Percentiles rank a stretch among this genome's conserved stretches.
phyloP scores from a whole-genome alignment of 129 eudicot species.

The Pulicaria dysenterica region DNA sequence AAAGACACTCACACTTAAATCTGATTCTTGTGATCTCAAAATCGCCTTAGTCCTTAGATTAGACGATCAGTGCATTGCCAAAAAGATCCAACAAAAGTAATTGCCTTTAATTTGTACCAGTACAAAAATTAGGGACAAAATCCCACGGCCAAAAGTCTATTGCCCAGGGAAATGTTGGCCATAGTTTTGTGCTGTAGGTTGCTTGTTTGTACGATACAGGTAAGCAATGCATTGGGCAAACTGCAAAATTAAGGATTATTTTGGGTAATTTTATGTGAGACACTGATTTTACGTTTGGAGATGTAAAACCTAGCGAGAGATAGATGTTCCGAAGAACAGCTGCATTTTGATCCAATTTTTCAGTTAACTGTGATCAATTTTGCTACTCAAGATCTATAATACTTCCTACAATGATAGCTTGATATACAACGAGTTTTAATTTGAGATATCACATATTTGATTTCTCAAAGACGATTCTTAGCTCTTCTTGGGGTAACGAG shows the following conservation, averaged over 20 bases:
- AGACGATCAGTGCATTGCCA: background rate
- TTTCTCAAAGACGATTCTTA: background rate
- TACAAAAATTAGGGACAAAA: background rate
- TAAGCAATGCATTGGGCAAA: constrained; percentile 14
- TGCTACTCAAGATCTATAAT: background rate
- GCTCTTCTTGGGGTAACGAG: background rate
- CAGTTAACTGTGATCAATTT: background rate
- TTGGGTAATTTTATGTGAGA: background rate
- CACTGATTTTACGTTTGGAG: constrained; percentile 3
- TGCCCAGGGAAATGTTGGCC: no score
- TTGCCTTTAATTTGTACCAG: background rate
- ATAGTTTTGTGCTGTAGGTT: background rate
- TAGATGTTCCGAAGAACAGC: constrained; percentile 12
- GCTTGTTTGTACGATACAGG: constrained; percentile 7
- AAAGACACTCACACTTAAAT: no score
- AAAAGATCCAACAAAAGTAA: background rate
- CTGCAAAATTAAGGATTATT: background rate
- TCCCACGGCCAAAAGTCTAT: background rate
- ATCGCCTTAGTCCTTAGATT: background rate
- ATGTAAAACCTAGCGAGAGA: constrained; percentile 18
- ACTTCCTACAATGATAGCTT: constrained; percentile 10
- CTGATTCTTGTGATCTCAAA: background rate
- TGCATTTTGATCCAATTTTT: constrained; percentile 3
- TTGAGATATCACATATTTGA: background rate
- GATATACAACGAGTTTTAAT: background rate